phyloP scores from a whole-genome alignment of 805 yeast species.

The Saturnispora saitoi region DNA sequence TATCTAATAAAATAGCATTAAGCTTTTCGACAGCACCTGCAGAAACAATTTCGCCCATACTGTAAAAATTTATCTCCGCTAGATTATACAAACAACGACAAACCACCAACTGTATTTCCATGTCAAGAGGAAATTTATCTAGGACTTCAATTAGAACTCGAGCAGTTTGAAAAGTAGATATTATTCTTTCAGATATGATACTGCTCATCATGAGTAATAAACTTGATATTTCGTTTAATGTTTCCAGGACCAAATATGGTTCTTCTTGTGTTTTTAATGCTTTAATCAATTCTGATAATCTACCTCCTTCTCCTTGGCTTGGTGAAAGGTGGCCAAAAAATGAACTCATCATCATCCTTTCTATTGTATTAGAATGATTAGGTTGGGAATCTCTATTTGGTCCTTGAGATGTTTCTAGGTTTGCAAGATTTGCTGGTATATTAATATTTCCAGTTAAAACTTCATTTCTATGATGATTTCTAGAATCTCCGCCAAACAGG shows the following conservation, averaged over 20 bases:
- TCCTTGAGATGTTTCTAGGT: neutral
- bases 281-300: constrained; percentile 26
- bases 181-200: constrained; percentile 48
- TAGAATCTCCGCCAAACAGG: neutral
- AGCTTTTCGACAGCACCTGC: constrained; percentile 61
- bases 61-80: constrained; percentile 63
- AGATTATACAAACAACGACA: constrained; percentile 79
- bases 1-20: constrained; percentile 57
- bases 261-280: constrained; percentile 41
- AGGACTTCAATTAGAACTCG: constrained; percentile 49
- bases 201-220: constrained; percentile 57
- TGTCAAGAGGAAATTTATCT: constrained; percentile 49
- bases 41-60: constrained; percentile 51
- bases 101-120: constrained; percentile 76
- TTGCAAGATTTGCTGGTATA: neutral
- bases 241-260: constrained; percentile 53
- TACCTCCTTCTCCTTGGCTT: constrained; percentile 11
- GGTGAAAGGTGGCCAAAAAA: constrained; percentile 23
- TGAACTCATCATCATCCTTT: constrained; percentile 24
- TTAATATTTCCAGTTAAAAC: neutral
- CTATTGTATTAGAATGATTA: neutral
- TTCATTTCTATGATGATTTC: neutral
- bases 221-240: constrained; percentile 57
- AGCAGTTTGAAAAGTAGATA: constrained; percentile 54
- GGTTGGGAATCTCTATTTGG: neutral